Conservation (phyloP, 2,329 filamentous ascomycete genomes). For the Pyrenophora teres region DNA sequence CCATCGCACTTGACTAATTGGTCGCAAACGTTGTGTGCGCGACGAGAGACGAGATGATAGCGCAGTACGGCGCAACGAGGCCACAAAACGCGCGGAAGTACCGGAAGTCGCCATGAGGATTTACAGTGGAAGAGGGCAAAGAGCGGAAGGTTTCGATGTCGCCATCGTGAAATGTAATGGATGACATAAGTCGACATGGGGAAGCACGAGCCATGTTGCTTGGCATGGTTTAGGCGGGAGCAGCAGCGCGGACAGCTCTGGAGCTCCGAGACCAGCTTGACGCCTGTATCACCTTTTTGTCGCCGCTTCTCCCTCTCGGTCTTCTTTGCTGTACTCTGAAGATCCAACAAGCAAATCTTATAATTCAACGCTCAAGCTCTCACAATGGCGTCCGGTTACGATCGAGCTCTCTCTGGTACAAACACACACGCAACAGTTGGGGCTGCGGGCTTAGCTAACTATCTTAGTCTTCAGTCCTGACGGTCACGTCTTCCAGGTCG, state of each 20-base stretch:
- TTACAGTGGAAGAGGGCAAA: conserved; percentile 24
- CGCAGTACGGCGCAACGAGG: conserved; percentile 40
- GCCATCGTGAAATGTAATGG: conserved; percentile 19
- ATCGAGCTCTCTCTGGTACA: conserved; percentile 97
- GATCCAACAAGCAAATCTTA: not conserved
- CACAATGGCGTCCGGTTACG: conserved; percentile 90
- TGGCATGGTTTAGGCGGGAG: conserved; percentile 44
- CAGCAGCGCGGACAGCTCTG: conserved; percentile 48
- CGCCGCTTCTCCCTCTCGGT: conserved; percentile 9
- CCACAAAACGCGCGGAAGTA: conserved; percentile 39
- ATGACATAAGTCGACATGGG: conserved; percentile 35
- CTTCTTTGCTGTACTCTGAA: conserved; percentile 4
- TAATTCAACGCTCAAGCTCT: not conserved
- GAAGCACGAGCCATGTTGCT: conserved; percentile 34
- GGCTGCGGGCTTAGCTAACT: conserved; percentile 30
- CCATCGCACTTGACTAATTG: conserved; percentile 44
- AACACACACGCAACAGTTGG: conserved; percentile 29
- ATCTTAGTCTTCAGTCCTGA: conserved; percentile 91
- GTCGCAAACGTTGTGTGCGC: conserved; percentile 30
- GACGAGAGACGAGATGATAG: conserved; percentile 32
- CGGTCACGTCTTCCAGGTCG: conserved; percentile 99
- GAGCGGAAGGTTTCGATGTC: conserved; percentile 20
- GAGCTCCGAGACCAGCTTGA: conserved; percentile 39
- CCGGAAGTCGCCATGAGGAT: conserved; percentile 42
- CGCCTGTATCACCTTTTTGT: conserved; percentile 21